Base-by-base conservation (phyloP, 2,329 filamentous ascomycete species). In the Tolypocladium tropicale region DNA sequence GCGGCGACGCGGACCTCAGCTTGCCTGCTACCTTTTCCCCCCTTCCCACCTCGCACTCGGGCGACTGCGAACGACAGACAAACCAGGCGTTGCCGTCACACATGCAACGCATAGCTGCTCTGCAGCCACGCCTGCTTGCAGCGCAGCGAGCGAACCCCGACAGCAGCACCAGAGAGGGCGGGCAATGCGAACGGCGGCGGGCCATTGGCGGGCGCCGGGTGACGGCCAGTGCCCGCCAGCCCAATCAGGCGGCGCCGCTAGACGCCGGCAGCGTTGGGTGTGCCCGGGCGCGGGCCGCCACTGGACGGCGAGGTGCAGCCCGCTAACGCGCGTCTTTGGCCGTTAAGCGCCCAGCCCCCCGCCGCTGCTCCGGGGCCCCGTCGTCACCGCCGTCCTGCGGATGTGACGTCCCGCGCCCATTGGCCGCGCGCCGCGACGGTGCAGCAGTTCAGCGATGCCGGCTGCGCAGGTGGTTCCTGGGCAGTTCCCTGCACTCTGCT, bases 181-280 rank as follows among this genome's bases (percentile, higher is more conserved):
- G n/a, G 25, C 12, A 34, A 14, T 14, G 41, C 43, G 43, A 49
- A 32, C 25, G 6, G 11, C 25, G 16, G 6, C 3, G n/a, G n/a
- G 25, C 43, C 43, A 48, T 48, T 48, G 43, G 46, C 43, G 25
- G 43, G 43, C 41, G 41, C 1, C 43, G 36, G 39, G 28, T 12
- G 28, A 49, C 28, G 18, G 16, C 36, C 36, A n/a, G 1, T 18
- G 10, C 6, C 25, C n/a, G 6, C 28, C 46, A 51, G 56, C 23
- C 63, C 63, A 63, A 64, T 64, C 55, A 64, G 48, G 52, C 55
- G 57, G 36, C 55, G 49, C 54, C 28, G 46, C 43, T 64, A 64
- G 60, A 62, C 63, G 63, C 63, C 61, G 57, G 58, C 59, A 55
- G 54, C 54, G 39, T 32, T 32, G 49, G 25, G 25, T 52, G 55